phyloP scores from a whole-genome alignment of 371 early-diverging fungal genomes.

The Apophysomyces ossiformis region DNA sequence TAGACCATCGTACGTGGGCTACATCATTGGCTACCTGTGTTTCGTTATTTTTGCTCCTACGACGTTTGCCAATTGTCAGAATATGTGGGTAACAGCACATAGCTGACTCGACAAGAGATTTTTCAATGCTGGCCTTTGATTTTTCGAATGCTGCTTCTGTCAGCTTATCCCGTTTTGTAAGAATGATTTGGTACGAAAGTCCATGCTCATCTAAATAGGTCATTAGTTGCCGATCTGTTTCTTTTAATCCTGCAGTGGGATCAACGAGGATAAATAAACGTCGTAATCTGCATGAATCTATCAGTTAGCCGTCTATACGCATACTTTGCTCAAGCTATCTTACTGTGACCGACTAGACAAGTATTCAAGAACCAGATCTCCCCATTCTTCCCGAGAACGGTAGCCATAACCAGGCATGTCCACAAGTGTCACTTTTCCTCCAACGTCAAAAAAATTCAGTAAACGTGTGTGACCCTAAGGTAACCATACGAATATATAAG shows the following conservation, averaged over 20 bases:
- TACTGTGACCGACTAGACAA: conserved; percentile 63
- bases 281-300: conserved; percentile 47
- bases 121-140: conserved; percentile 49
- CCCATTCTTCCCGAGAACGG: conserved; percentile 76
- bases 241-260: conserved; percentile 71
- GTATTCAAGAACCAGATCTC: conserved; percentile 69
- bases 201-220: conserved; percentile 61
- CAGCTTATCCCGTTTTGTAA: conserved; percentile 72
- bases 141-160: conserved; percentile 41
- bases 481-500: not conserved
- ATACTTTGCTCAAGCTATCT: conserved; percentile 12
- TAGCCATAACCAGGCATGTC: conserved; percentile 88
- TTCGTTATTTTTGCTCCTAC: conserved; percentile 13
- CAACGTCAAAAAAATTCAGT: conserved; percentile 73
- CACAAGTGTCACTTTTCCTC: conserved; percentile 62
- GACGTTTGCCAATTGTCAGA: conserved; percentile 42
- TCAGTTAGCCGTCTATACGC: not conserved
- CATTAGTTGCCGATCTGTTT: conserved; percentile 65
- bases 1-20: conserved; percentile 11
- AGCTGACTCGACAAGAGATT: conserved; percentile 48
- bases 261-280: conserved; percentile 72
- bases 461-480: conserved; percentile 71
- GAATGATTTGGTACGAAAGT: conserved; percentile 63
- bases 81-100: conserved; percentile 63
- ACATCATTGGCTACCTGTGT: conserved; percentile 10